Evolutionary conservation across 306 rosid species (phyloP).

Genomic region (Cicer judaicum): DNA sequence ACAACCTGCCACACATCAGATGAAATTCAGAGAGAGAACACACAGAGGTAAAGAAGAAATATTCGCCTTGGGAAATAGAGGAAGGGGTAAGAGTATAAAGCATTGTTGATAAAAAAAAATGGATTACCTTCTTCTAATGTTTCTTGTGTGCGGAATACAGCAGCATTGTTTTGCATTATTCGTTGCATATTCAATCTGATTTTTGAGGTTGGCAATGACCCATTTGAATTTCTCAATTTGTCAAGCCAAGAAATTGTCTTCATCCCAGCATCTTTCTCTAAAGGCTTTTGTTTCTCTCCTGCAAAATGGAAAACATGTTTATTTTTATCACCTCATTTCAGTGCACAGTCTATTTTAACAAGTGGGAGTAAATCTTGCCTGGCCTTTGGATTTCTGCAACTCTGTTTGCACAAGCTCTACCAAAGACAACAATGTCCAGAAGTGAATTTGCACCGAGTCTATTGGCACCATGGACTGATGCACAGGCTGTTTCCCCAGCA

Average conservation of each 20-base stretch:
- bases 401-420: constrained; percentile 95
- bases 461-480: constrained; percentile 94
- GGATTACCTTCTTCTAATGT: constrained; percentile 81
- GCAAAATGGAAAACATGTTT: constrained; percentile 39
- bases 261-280: constrained; percentile 89
- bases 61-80: background rate
- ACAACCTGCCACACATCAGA: constrained; percentile 58
- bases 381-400: constrained; percentile 82
- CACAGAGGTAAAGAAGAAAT: background rate
- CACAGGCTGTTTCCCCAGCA: constrained; percentile 96
- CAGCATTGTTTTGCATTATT: constrained; percentile 95
- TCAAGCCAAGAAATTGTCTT: constrained; percentile 95
- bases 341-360: background rate
- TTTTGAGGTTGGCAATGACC: constrained; percentile 79
- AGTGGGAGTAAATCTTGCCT: constrained; percentile 53
- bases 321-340: constrained; percentile 9
- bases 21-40: constrained; percentile 10
- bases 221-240: constrained; percentile 87
- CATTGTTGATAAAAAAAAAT: constrained; percentile 22
- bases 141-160: constrained; percentile 97
- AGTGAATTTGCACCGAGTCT: constrained; percentile 97
- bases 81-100: background rate
- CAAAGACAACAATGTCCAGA: constrained; percentile 90
- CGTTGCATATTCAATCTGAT: constrained; percentile 95
- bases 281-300: constrained; percentile 88